These are phyloP conservation scores for Lepiota venenata DNA, from an alignment of 768 basidiomycete genomes.

Conservation along the genomic window DNA sequence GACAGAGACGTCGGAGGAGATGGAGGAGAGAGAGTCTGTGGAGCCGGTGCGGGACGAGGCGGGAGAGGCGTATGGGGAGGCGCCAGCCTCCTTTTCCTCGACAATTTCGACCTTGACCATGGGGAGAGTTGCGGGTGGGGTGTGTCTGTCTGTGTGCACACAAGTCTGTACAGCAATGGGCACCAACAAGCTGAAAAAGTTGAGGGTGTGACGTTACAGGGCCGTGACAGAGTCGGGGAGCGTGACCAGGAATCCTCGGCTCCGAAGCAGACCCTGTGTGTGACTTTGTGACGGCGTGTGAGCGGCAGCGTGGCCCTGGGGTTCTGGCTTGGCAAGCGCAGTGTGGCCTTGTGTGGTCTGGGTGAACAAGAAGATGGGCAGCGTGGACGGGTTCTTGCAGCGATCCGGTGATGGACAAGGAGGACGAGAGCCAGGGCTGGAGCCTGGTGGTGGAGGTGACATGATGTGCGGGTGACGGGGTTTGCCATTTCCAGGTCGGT, in stretches of 20 bases:
- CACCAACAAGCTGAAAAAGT: constrained; percentile 18
- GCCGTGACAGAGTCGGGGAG: constrained; percentile 11
- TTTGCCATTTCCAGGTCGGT: constrained; percentile 4
- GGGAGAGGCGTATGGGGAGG: constrained; percentile 71
- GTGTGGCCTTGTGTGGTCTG: not conserved
- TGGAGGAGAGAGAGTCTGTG: constrained; percentile 74
- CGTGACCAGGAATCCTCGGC: constrained; percentile 11
- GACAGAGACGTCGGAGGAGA: constrained; percentile 64
- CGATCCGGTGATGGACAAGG: not conserved
- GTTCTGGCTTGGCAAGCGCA: constrained; percentile 9
- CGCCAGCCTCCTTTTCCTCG: constrained; percentile 69
- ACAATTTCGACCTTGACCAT: constrained; percentile 97
- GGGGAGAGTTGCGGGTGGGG: constrained; percentile 10
- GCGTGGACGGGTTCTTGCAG: not conserved
- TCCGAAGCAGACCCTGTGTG: constrained; percentile 10
- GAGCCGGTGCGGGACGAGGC: constrained; percentile 73
- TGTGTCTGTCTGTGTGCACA: not conserved
- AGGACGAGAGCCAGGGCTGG: not conserved
- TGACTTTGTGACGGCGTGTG: constrained; percentile 8
- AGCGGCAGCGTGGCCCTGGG: not conserved
- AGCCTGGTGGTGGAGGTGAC: not conserved
- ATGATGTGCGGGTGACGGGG: constrained; percentile 3
- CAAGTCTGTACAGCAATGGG: constrained; percentile 11
- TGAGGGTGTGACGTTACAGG: constrained; percentile 9
- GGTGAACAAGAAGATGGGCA: not conserved